These are phyloP conservation scores for Tylopilus subfusipes DNA, from an alignment of 768 basidiomycete genomes.

Conservation along the genomic window DNA sequence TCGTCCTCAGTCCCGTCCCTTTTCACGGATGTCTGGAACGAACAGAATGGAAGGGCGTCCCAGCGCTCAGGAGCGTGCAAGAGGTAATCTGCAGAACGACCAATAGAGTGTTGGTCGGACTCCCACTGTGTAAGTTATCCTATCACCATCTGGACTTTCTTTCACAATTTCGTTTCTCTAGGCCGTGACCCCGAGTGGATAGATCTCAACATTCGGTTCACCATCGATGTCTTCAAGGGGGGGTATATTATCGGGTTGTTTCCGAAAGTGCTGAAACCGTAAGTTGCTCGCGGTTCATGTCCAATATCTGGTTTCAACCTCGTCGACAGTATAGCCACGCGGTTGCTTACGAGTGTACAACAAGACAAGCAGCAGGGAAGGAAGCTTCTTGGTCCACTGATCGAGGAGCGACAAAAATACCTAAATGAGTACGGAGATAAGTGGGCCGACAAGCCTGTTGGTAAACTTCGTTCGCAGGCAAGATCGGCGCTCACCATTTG, in stretches of 20 bases:
- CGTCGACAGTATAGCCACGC: neutral
- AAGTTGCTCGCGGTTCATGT: neutral
- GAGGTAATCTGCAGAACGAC: neutral
- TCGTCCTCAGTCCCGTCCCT: neutral
- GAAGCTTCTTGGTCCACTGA: neutral
- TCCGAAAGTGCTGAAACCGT: neutral
- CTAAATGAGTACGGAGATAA: neutral
- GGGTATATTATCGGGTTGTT: neutral
- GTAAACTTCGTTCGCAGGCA: neutral
- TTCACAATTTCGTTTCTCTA: neutral
- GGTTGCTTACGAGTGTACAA: neutral
- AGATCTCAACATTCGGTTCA: neutral
- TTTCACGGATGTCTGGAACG: neutral
- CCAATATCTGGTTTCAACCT: too few relatives aligned
- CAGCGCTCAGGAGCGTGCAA: neutral
- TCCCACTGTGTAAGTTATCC: neutral
- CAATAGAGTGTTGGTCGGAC: neutral
- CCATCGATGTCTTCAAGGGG: neutral
- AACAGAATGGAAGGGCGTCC: neutral
- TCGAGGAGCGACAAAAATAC: neutral
- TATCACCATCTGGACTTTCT: neutral
- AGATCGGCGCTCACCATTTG: neutral
- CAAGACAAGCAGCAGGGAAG: neutral
- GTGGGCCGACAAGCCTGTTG: neutral
- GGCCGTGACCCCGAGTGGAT: neutral